Base-by-base conservation (phyloP, 208 protist species). In the Naegleria gruberi region DNA sequence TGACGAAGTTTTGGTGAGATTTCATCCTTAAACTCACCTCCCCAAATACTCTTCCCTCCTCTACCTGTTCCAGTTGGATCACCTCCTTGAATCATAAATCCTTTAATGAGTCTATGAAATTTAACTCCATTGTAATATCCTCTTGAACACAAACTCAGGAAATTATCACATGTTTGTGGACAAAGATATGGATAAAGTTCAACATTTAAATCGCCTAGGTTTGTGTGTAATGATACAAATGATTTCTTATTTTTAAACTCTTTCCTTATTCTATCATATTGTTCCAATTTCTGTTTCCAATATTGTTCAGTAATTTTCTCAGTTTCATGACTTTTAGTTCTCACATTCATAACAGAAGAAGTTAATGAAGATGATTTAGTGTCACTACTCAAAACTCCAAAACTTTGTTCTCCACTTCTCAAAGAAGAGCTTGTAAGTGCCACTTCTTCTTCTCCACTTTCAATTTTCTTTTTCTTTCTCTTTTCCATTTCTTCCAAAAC, bases 91-190 rank as follows among this genome's bases (percentile, higher is more conserved):
- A 89, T 77, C 86, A 89, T 89, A 85, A 93, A 94, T 6, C 94
- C 41, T 73, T 44, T 73, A 77, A 98, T 97, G 51, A 97, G 93
- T 0, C 98, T 93, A 93, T 99, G 98, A 92, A 99, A 99, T 55
- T 92, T 91, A 87, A 96, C 93, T 89, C 94, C 94, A 90, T 98
- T 94, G 92, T 99, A 99, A 93, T 98, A 99, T 5, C 93, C 94
- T 57, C 96, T 96, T 15, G 94, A 94, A 51, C 95, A 96, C 73
- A 99, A 96, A 15, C 95, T 96, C 1, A 97, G 91, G 92, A 99
- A 99, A 95, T 99, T 99, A 94, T 98, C 95, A 93, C 94, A 82
- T 91, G 98, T 94, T 46, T 93, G 94, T 90, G 97, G 92, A 94
- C 17, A 19, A 12, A 41, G 26, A 42, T 90, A 91, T 30, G 94